Conservation (phyloP, 2,329 filamentous ascomycete genomes). For the Neophaeococcomyces mojaviensis region DNA sequence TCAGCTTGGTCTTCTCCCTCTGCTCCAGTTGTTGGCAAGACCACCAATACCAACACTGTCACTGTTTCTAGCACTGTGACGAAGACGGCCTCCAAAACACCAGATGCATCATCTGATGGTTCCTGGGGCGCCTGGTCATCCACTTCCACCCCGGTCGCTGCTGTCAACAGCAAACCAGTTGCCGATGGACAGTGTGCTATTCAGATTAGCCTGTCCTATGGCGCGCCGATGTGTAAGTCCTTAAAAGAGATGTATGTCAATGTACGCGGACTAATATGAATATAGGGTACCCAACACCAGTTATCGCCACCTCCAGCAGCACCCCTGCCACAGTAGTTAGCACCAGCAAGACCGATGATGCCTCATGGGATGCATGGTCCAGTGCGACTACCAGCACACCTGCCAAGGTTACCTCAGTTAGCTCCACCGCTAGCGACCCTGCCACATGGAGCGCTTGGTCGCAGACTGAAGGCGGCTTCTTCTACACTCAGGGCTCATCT, state of each 20-base stretch:
- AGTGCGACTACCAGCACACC: not conserved
- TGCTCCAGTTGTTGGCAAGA: not conserved
- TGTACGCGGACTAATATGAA: not conserved
- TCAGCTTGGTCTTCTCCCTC: not conserved
- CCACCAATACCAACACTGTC: slow-evolving; percentile 3
- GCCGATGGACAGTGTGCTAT: slow-evolving; percentile 13
- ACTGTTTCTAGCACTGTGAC: slow-evolving; percentile 6
- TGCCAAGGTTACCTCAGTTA: not conserved
- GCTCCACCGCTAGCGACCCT: not conserved
- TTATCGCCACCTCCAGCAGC: slow-evolving; percentile 4
- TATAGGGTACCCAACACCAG: slow-evolving; percentile 18
- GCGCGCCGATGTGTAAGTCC: slow-evolving; percentile 20
- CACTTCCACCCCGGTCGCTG: slow-evolving; percentile 8
- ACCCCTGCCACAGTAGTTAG: not conserved
- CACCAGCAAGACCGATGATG: not conserved
- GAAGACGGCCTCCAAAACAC: not conserved
- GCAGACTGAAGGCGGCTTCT: not conserved
- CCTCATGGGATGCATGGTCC: not conserved
- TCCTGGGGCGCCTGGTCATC: slow-evolving; percentile 11
- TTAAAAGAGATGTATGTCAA: too few species aligned
- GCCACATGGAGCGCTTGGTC: not conserved
- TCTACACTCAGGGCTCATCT: slow-evolving; percentile 5
- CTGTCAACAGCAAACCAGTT: not conserved
- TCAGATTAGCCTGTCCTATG: slow-evolving; percentile 19
- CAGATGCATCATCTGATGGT: not conserved